Percentiles rank a stretch among this genome's conserved stretches.
Evolutionary conservation across 345 rosid species (phyloP).

Genomic region (Citrus mangshanensis): DNA sequence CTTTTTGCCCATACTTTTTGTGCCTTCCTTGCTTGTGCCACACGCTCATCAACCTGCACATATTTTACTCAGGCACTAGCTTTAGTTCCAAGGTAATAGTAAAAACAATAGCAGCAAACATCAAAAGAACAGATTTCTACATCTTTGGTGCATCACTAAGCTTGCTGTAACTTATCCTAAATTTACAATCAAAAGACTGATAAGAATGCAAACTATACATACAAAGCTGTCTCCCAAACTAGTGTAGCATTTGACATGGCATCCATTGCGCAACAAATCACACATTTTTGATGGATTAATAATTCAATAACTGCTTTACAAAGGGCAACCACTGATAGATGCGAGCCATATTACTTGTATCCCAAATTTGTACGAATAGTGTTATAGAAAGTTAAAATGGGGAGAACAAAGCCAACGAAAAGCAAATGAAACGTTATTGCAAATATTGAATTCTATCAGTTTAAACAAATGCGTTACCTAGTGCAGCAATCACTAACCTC

Average conservation of each 20-base stretch:
- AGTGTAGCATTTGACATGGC: background rate
- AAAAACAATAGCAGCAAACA: background rate
- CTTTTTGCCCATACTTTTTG: slow-evolving; percentile 90
- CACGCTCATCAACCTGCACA: slow-evolving; percentile 73
- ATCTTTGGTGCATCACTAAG: background rate
- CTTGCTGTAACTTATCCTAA: background rate
- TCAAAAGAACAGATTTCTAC: background rate
- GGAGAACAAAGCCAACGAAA: background rate
- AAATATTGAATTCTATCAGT: background rate
- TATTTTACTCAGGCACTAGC: background rate
- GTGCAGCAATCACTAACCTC: slow-evolving; percentile 54
- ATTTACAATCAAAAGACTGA: background rate
- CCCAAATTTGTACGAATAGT: background rate
- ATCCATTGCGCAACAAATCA: background rate
- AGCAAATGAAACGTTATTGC: background rate
- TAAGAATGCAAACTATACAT: background rate
- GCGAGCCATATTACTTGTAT: background rate
- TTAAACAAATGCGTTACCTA: background rate
- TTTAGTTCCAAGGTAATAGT: background rate
- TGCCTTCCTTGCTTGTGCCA: slow-evolving; percentile 83
- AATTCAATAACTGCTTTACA: background rate
- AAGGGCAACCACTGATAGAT: background rate
- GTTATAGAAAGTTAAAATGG: background rate
- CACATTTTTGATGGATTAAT: background rate
- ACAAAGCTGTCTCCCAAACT: background rate